phyloP scores from a whole-genome alignment of 1,139 yeast species.

The Kodamaea alishanica region DNA sequence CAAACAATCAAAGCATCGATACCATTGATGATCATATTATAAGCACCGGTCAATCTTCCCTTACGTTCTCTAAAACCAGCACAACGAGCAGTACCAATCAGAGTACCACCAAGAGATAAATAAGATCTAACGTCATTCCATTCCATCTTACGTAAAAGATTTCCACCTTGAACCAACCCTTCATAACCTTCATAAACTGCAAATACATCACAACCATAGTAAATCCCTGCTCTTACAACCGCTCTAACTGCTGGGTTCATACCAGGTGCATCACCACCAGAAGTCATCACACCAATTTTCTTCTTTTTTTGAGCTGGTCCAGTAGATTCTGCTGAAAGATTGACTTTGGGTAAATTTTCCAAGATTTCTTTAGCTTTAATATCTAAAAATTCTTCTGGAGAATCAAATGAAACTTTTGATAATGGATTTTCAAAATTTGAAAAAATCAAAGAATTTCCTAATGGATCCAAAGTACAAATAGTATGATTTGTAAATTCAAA shows the following conservation, averaged over 20 bases:
- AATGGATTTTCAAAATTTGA: constrained; percentile 32
- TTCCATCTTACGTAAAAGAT: constrained; percentile 58
- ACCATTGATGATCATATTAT: constrained; percentile 65
- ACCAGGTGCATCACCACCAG: constrained; percentile 87
- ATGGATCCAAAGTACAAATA: constrained; percentile 47
- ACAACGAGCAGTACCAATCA: constrained; percentile 79
- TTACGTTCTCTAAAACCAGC: constrained; percentile 62
- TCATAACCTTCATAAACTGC: constrained; percentile 78
- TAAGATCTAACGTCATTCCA: constrained; percentile 80
- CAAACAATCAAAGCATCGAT: constrained; percentile 77
- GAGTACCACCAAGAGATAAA: constrained; percentile 74
- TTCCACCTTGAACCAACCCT: constrained; percentile 70
- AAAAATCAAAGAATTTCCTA: constrained; percentile 52
- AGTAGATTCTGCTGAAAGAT: not conserved
- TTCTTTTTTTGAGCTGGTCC: constrained; percentile 18
- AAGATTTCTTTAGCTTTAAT: constrained; percentile 15
- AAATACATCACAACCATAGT: constrained; percentile 65
- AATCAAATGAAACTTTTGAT: constrained; percentile 23
- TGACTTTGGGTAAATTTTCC: not conserved
- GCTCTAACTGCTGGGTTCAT: constrained; percentile 84
- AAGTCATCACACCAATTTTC: constrained; percentile 80
- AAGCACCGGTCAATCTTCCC: constrained; percentile 67
- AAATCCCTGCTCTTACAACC: constrained; percentile 71
- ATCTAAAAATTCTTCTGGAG: constrained; percentile 29
- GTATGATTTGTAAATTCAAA: constrained; percentile 17